Base-by-base conservation (phyloP, 2,329 filamentous ascomycete species). In the Leptosphaerulina australis region DNA sequence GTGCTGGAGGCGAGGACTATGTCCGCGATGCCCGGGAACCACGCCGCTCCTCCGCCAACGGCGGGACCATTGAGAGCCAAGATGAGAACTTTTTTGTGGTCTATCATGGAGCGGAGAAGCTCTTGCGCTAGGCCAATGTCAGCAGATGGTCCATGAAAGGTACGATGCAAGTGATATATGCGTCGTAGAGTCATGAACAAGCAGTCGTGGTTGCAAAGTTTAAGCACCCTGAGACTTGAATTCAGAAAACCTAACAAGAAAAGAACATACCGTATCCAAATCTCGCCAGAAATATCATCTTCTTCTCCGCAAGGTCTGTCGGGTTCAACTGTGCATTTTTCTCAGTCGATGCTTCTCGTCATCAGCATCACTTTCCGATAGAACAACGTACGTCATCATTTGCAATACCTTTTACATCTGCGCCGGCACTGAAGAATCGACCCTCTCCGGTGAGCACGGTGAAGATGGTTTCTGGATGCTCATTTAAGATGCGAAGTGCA, bases 361-460 rank as follows among this genome's bases (percentile, higher is more conserved):
- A 43, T 37, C 31, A 49, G 45, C 45, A 40, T 20, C 9, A 26
- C 33, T 9, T n/a, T 24, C 29, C 7, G 8, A n/a, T n/a, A n/a
- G 35, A 5, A 14, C 14, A 26, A 62, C 50, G 11, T 63, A 63
- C 60, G 7, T 26, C 36, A 9, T 51, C 47, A 0, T 24, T 21
- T 1, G 29, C 20, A 10, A 59, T 55, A 66, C 74, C 71, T 58
- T 70, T 74, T 1, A 81, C 74, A 67, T 81, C 78, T 14, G 78
- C 78, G 14, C 78, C 78, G 0, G 77, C 75, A 15, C 74, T 77
- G 59, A 81, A 81, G 63, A 80, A 81, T 9, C 77, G 67, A 2
- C 78, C 78, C 55, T 79, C 77, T 14, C 78, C 78, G 0, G 78
- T 81, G 9, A 80, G 54, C 1, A 81, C 78, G 1, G 78, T 81